These are phyloP conservation scores for Rosa chinensis DNA, from an alignment of 306 rosid genomes.

Conservation along the genomic window DNA sequence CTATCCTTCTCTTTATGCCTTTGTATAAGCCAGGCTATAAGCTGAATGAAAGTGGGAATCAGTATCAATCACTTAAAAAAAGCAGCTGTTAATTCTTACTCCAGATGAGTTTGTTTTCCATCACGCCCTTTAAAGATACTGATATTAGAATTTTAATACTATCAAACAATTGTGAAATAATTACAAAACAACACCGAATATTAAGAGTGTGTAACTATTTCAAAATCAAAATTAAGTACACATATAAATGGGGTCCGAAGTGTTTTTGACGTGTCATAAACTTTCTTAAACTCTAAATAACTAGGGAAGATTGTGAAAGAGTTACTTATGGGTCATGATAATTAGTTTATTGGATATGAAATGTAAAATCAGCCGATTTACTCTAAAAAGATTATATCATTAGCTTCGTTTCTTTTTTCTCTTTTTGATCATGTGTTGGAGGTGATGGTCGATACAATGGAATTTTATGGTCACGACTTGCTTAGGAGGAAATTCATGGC, in stretches of 20 bases:
- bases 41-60: constrained; percentile 37
- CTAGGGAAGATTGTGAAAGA: not conserved
- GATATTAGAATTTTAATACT: too few species aligned
- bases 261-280: too few species aligned
- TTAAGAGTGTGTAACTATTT: too few species aligned
- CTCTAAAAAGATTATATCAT: not conserved
- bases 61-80: constrained; percentile 39
- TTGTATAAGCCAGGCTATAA: not conserved
- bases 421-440: not conserved
- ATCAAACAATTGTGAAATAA: too few species aligned
- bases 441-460: not conserved
- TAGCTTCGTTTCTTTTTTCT: not conserved
- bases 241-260: too few species aligned
- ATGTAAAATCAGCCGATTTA: not conserved
- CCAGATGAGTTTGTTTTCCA: not conserved
- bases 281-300: too few species aligned
- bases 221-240: too few species aligned
- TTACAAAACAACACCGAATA: not conserved
- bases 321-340: not conserved
- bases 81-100: not conserved
- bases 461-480: constrained; percentile 10
- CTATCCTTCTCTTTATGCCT: constrained; percentile 13
- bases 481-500: constrained; percentile 58
- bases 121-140: too few species aligned
- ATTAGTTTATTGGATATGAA: not conserved